Evolutionary conservation across 2,329 filamentous ascomycete species (phyloP).

Genomic region (Scopulariopsis brevicaulis): DNA sequence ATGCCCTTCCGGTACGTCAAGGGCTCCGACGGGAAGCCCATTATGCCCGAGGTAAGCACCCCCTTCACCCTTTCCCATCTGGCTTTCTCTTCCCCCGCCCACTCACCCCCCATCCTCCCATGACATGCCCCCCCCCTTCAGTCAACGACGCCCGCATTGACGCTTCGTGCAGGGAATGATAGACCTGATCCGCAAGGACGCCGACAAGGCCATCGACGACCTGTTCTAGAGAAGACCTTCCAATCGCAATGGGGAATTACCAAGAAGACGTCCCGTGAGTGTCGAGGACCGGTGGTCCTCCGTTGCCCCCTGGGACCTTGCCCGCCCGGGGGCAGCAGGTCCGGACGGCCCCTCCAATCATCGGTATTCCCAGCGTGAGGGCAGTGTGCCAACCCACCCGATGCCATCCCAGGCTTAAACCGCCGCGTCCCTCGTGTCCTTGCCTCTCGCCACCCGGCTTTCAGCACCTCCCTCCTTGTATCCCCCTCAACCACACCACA

Average conservation of each 20-base stretch:
- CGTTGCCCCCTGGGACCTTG: not conserved
- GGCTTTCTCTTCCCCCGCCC: not conserved
- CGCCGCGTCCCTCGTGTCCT: not conserved
- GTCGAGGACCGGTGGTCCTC: not conserved
- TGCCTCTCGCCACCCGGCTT: not conserved
- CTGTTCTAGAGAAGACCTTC: constrained; percentile 45
- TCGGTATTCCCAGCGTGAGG: not conserved
- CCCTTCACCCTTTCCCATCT: not conserved
- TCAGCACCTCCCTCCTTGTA: not conserved
- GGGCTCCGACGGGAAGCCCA: constrained; percentile 59
- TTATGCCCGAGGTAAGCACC: constrained; percentile 74
- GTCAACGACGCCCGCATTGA: not conserved
- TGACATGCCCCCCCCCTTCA: not conserved
- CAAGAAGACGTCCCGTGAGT: not conserved
- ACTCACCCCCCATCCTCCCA: not conserved
- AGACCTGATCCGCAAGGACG: constrained; percentile 84
- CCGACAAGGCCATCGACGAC: constrained; percentile 83
- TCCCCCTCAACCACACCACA: not conserved
- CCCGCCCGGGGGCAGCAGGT: too few relatives aligned
- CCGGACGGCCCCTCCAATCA: not conserved
- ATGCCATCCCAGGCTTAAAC: not conserved
- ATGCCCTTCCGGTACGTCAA: constrained; percentile 98
- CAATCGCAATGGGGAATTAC: not conserved
- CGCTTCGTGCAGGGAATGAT: constrained; percentile 64
- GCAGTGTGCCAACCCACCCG: not conserved